Percentiles rank a stretch among this genome's conserved stretches.
Evolutionary conservation across 1,139 yeast species (phyloP).

Genomic region (Magnusiomyces sp.): DNA sequence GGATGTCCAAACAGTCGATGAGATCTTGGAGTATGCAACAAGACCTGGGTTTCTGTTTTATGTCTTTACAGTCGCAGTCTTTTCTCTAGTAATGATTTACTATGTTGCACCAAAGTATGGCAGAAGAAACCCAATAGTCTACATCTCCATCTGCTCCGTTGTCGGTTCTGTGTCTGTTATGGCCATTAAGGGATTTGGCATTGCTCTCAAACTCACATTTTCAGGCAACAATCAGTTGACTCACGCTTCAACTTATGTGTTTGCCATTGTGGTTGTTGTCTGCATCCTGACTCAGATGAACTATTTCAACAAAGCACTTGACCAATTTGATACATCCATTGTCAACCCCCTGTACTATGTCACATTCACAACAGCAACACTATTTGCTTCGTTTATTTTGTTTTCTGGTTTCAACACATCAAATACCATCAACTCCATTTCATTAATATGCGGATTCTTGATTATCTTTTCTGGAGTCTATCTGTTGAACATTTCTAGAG

Average conservation of each 20-base stretch:
- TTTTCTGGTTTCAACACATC: constrained; percentile 85
- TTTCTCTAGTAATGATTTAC: constrained; percentile 72
- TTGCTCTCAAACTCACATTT: constrained; percentile 77
- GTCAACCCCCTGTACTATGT: constrained; percentile 89
- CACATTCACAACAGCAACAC: constrained; percentile 82
- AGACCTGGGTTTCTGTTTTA: constrained; percentile 74
- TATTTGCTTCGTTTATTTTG: constrained; percentile 76
- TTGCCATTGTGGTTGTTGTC: constrained; percentile 65
- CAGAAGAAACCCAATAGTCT: constrained; percentile 76
- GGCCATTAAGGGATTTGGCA: constrained; percentile 90
- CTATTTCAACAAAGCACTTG: constrained; percentile 86
- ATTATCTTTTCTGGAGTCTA: constrained; percentile 86
- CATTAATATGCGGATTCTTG: constrained; percentile 79
- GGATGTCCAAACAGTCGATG: constrained; percentile 82
- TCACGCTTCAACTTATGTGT: constrained; percentile 75
- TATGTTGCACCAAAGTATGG: constrained; percentile 79
- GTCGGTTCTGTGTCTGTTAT: constrained; percentile 90
- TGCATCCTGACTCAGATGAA: constrained; percentile 91
- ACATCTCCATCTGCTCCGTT: constrained; percentile 79
- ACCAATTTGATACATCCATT: constrained; percentile 86
- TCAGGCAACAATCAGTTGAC: constrained; percentile 87
- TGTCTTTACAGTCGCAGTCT: constrained; percentile 50
- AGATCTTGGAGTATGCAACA: constrained; percentile 70
- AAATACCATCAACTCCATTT: constrained; percentile 69
- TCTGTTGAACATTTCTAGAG: constrained; percentile 67